Evolutionary conservation across 2,329 filamentous ascomycete species (phyloP).

Genomic region (Trichoderma guizhouense): DNA sequence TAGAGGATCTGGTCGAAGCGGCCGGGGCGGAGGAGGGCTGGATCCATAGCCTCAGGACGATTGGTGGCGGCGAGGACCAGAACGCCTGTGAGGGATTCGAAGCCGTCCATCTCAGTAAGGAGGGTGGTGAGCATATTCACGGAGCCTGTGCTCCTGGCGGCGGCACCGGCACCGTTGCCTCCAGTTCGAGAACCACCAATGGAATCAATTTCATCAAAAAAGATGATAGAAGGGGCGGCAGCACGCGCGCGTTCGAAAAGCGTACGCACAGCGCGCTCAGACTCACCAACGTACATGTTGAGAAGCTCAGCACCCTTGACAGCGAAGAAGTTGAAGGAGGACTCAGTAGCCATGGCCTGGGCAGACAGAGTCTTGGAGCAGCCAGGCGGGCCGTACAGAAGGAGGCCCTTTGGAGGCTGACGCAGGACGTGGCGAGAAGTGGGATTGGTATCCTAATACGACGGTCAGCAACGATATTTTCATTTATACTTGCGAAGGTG

Average conservation of each 20-base stretch:
- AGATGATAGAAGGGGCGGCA: constrained; percentile 89
- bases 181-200: constrained; percentile 58
- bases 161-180: constrained; percentile 38
- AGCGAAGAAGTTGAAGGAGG: constrained; percentile 87
- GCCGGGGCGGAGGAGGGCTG: constrained; percentile 79
- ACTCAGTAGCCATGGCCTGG: constrained; percentile 86
- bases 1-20: constrained; percentile 83
- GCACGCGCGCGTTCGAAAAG: constrained; percentile 81
- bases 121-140: constrained; percentile 87
- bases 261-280: constrained; percentile 78
- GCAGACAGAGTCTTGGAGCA: constrained; percentile 94
- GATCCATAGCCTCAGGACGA: constrained; percentile 79
- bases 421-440: constrained; percentile 37
- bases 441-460: constrained; percentile 30
- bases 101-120: constrained; percentile 93
- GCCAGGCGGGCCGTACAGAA: constrained; percentile 88
- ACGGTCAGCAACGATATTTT: not conserved
- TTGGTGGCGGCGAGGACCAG: constrained; percentile 90
- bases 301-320: constrained; percentile 92
- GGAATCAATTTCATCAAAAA: constrained; percentile 94
- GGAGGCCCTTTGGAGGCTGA: constrained; percentile 71
- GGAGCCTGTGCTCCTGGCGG: constrained; percentile 41
- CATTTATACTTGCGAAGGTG: not conserved
- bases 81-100: constrained; percentile 78
- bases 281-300: constrained; percentile 96